Evolutionary conservation across 2,329 filamentous ascomycete genomes (phyloP).

Genomic region (Allantophomopsis lycopodina): DNA sequence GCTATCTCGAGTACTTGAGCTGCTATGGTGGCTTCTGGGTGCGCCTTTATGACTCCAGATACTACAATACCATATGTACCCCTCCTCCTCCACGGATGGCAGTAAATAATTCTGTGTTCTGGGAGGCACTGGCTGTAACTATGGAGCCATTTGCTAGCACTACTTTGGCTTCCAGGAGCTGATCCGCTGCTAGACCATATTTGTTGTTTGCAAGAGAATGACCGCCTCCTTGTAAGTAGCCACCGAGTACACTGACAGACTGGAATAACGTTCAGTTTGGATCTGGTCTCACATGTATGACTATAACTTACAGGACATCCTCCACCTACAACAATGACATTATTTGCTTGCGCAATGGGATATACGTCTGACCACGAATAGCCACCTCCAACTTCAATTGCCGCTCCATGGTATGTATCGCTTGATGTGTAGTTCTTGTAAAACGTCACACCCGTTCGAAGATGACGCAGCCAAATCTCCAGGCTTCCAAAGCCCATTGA

Average conservation of each 20-base stretch:
- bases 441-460: conserved; percentile 17
- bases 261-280: too few relatives aligned
- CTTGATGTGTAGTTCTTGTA: conserved; percentile 9
- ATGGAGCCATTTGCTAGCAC: conserved; percentile 33
- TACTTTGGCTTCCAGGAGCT: conserved; percentile 23
- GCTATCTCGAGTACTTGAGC: conserved; percentile 12
- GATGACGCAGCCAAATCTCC: conserved; percentile 31
- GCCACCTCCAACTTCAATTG: conserved; percentile 20
- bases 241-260: conserved; percentile 16
- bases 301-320: conserved; percentile 12
- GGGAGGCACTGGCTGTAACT: conserved; percentile 22
- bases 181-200: conserved; percentile 33
- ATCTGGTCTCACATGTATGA: too few relatives aligned
- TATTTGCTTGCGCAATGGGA: conserved; percentile 14
- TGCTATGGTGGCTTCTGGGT: conserved; percentile 18
- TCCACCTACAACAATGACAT: conserved; percentile 22
- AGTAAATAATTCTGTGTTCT: conserved; percentile 33
- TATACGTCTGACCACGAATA: conserved; percentile 22
- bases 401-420: conserved; percentile 19
- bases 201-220: conserved; percentile 38
- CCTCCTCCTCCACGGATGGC: conserved; percentile 20
- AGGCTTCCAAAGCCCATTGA: conserved; percentile 18
- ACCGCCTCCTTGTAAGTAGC: conserved; percentile 33
- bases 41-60: conserved; percentile 25
- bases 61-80: conserved; percentile 40